phyloP scores from a whole-genome alignment of 2,329 filamentous ascomycete genomes.

The Colletotrichum tanaceti region DNA sequence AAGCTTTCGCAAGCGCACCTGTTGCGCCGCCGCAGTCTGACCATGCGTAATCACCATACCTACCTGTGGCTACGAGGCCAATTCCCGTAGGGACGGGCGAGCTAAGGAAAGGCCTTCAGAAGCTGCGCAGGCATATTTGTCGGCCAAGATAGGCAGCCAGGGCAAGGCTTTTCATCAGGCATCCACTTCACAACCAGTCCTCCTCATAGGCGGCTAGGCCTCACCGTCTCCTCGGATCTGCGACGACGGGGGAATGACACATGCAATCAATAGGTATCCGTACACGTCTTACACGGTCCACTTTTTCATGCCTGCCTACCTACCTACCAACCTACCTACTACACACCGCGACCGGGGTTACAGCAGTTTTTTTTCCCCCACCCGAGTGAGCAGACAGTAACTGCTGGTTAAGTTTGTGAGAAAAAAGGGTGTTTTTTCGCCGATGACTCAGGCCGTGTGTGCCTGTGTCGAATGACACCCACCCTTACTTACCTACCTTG shows the following conservation, averaged over 20 bases:
- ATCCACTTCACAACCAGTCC: background rate
- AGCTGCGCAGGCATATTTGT: background rate
- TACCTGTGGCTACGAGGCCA: background rate
- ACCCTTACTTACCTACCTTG: too few relatives aligned
- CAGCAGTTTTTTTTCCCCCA: too few relatives aligned
- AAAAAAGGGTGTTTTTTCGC: too few relatives aligned
- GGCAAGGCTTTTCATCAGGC: background rate
- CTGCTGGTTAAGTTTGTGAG: too few relatives aligned
- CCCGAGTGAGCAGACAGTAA: too few relatives aligned
- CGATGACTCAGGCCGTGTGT: too few relatives aligned
- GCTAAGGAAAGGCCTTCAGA: background rate
- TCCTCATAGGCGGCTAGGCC: too few relatives aligned
- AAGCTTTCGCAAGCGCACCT: background rate
- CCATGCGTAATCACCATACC: background rate
- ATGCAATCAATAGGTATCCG: background rate
- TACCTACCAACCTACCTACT: too few relatives aligned
- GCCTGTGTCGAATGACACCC: too few relatives aligned
- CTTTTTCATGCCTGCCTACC: too few relatives aligned
- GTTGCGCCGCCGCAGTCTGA: background rate
- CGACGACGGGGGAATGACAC: background rate
- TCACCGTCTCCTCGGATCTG: too few relatives aligned
- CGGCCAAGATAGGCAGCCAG: background rate
- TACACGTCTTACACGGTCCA: background rate
- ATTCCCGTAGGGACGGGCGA: background rate
- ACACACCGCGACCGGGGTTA: too few relatives aligned